Evolutionary conservation across 73 alveolate species (phyloP).

Genomic region (Urostyla sp.): DNA sequence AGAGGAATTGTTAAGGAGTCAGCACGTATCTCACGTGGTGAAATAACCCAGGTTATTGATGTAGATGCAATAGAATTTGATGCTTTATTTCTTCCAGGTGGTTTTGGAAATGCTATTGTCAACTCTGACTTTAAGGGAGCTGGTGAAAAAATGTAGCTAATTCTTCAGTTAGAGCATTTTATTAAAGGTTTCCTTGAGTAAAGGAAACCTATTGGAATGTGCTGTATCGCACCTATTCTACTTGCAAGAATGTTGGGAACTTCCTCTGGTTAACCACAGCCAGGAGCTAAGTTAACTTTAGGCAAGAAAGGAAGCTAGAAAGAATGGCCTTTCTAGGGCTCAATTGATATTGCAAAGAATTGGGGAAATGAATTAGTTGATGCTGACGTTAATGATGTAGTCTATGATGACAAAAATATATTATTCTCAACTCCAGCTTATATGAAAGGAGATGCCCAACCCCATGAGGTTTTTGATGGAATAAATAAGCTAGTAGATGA

Average conservation of each 20-base stretch:
- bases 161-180: constrained; percentile 54
- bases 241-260: constrained; percentile 73
- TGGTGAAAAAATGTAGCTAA: constrained; percentile 61
- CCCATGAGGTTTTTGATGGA: constrained; percentile 71
- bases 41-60: constrained; percentile 28
- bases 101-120: constrained; percentile 81
- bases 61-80: constrained; percentile 55
- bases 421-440: constrained; percentile 77
- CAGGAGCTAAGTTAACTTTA: constrained; percentile 63
- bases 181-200: constrained; percentile 49
- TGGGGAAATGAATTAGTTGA: constrained; percentile 63
- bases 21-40: constrained; percentile 80
- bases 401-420: constrained; percentile 36
- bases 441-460: constrained; percentile 65
- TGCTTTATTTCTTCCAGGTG: constrained; percentile 79
- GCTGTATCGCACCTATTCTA: constrained; percentile 73
- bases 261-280: not conserved
- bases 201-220: constrained; percentile 65
- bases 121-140: constrained; percentile 72
- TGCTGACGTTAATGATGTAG: constrained; percentile 55
- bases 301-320: constrained; percentile 47
- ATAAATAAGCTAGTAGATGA: constrained; percentile 46
- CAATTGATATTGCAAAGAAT: constrained; percentile 67
- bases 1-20: constrained; percentile 67
- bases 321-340: constrained; percentile 70